Base-by-base conservation (phyloP, 306 rosid species). In the Adenanthera pavonina region DNA sequence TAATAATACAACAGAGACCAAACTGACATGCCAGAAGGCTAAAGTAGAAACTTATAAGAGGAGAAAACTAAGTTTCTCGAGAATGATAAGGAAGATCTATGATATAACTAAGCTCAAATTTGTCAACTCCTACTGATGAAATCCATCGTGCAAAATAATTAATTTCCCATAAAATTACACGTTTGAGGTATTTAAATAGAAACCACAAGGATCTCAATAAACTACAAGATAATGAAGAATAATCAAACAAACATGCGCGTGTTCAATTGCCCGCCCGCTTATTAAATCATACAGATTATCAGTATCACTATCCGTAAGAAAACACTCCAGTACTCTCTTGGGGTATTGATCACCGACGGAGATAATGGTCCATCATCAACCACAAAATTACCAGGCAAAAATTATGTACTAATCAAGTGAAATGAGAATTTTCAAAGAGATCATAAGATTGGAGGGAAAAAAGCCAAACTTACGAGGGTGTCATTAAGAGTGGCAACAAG, bases 401-500 rank as follows among this genome's bases (percentile, higher is more conserved):
- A 7, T n/a, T 9, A 9, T 14, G 14, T 36, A 43, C 44, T 12
- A 35, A 62, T 17, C 6, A 30, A 49, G 5, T n/a, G 30, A 78
- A 16, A 12, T 17, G 73, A 19, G 20, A 68, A n/a, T 3, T 68
- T 19, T 10, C 17, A 41, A 57, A 12, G 52, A 68, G 41, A 68
- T 41, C 36, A 75, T 0, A n/a, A 41, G 16, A 61, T 9, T 25
- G 0, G 3, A 16, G 14, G 1, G 33, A 35, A 10, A 14, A 48
- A 38, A 48, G 13, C 1, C 30, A 53, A 56, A 88, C 95, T 90
- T 75, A 95, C 99, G 25, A 95, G 99, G 44, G 94, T 88, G 79
- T 93, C 94, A 49, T 95, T 93, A 80, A 92, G 98, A 64, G 97
- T 93, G 59, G 99, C 98, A 56, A 92, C 90, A 19, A 95, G 97